Evolutionary conservation across 2,329 filamentous ascomycete genomes (phyloP).

Genomic region (Scedosporium aurantiacum): DNA sequence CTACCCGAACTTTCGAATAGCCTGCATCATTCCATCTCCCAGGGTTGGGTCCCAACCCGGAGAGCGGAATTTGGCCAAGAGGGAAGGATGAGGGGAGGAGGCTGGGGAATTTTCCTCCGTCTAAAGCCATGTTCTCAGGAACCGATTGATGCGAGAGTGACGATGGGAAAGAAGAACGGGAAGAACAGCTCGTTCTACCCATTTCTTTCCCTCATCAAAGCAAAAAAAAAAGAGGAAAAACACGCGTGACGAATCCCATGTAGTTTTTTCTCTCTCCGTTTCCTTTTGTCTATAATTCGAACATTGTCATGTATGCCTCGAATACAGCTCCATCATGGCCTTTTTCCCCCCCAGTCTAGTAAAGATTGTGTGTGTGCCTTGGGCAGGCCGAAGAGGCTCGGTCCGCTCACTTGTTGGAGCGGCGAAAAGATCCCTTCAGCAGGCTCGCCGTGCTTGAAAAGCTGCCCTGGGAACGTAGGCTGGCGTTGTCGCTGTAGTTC

Average conservation of each 20-base stretch:
- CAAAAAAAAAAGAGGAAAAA: no score
- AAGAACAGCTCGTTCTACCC: neutral
- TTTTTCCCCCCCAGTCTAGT: no score
- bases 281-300: no score
- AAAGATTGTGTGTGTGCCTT: no score
- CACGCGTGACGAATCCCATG: no score
- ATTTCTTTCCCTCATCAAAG: no score
- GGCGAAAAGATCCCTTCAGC: neutral
- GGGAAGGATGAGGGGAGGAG: neutral
- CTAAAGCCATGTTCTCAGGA: neutral
- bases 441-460: constrained; percentile 4
- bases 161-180: neutral
- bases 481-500: neutral
- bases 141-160: neutral
- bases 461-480: constrained; percentile 3
- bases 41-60: neutral
- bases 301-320: no score
- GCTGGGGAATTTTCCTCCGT: neutral
- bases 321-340: no score
- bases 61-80: neutral
- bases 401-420: neutral
- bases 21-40: neutral
- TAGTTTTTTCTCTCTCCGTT: no score
- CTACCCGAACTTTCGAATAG: neutral
- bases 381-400: neutral